These are phyloP conservation scores for Fistulinella prunicolor DNA, from an alignment of 768 basidiomycete species.

Conservation along the genomic window DNA sequence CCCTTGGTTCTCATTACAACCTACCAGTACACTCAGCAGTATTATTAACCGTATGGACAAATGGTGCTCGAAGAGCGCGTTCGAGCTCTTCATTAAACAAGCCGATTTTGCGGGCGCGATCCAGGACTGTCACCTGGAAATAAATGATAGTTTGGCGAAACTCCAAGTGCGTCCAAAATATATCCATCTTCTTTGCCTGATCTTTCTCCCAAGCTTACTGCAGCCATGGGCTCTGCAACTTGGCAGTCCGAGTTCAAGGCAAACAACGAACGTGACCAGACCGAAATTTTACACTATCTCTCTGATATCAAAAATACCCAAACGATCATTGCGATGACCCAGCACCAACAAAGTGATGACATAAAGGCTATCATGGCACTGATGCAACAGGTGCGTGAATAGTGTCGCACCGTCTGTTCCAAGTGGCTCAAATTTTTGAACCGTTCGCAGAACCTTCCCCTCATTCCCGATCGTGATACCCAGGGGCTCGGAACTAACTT, in stretches of 20 bases:
- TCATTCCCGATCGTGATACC: conserved; percentile 26
- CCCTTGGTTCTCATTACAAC: conserved; percentile 6
- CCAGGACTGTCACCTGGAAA: conserved; percentile 40
- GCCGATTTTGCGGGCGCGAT: conserved; percentile 44
- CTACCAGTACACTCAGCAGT: conserved; percentile 28
- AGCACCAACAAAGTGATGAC: conserved; percentile 34
- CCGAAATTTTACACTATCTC: conserved; percentile 41
- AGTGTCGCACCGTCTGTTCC: background rate
- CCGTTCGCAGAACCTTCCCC: conserved; percentile 21
- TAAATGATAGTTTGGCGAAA: conserved; percentile 45
- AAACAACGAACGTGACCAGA: conserved; percentile 41
- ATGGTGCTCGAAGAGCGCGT: conserved; percentile 40
- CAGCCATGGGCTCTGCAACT: conserved; percentile 42
- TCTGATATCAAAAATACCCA: conserved; percentile 44
- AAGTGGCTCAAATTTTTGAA: conserved; percentile 6
- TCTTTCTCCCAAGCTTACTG: conserved; percentile 36
- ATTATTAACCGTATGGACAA: conserved; percentile 41
- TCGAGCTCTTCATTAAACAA: conserved; percentile 47
- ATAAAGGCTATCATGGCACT: conserved; percentile 44
- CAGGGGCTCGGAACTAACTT: conserved; percentile 47
- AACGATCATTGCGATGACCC: conserved; percentile 32
- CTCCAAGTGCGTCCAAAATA: conserved; percentile 40
- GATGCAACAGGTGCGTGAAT: conserved; percentile 44
- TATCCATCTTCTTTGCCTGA: conserved; percentile 7
- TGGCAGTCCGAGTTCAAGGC: conserved; percentile 47